These are phyloP conservation scores for Orbilia javanica DNA, from an alignment of 2,329 filamentous ascomycete genomes.

Conservation along the genomic window DNA sequence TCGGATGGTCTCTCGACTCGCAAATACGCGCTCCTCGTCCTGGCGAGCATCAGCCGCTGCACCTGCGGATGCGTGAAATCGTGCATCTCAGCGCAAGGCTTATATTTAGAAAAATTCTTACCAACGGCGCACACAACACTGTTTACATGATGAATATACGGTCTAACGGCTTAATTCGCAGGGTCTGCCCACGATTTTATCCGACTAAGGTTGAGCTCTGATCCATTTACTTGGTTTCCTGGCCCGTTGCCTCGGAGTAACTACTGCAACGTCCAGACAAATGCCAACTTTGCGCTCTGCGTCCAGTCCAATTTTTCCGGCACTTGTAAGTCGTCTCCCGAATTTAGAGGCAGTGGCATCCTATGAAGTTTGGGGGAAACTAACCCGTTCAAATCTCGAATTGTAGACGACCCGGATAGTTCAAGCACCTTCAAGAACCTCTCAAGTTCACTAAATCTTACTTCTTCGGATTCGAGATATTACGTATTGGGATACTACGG, in stretches of 20 bases:
- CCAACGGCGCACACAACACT: background rate
- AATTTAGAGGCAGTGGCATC: background rate
- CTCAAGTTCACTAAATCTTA: constrained; percentile 28
- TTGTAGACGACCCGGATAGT: constrained; percentile 21
- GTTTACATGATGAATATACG: background rate
- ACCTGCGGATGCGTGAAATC: background rate
- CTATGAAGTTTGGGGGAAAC: background rate
- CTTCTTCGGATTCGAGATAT: constrained; percentile 47
- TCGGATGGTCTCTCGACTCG: constrained; percentile 4
- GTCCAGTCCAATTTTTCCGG: constrained; percentile 51
- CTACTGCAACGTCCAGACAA: constrained; percentile 41
- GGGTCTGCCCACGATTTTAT: constrained; percentile 54
- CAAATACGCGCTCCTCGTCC: background rate
- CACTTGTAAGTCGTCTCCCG: constrained; percentile 39
- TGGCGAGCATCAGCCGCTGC: constrained; percentile 9
- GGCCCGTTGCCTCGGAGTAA: constrained; percentile 41
- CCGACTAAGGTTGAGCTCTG: constrained; percentile 50
- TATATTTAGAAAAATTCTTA: background rate
- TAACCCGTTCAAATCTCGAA: background rate
- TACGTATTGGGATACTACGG: constrained; percentile 55
- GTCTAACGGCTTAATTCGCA: constrained; percentile 19
- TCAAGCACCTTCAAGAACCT: constrained; percentile 54
- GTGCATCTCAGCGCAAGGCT: background rate
- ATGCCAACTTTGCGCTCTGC: constrained; percentile 31
- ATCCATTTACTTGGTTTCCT: constrained; percentile 57